phyloP scores from a whole-genome alignment of 176 grass and related monocot genomes.

The Tillandsia fasciculata region DNA sequence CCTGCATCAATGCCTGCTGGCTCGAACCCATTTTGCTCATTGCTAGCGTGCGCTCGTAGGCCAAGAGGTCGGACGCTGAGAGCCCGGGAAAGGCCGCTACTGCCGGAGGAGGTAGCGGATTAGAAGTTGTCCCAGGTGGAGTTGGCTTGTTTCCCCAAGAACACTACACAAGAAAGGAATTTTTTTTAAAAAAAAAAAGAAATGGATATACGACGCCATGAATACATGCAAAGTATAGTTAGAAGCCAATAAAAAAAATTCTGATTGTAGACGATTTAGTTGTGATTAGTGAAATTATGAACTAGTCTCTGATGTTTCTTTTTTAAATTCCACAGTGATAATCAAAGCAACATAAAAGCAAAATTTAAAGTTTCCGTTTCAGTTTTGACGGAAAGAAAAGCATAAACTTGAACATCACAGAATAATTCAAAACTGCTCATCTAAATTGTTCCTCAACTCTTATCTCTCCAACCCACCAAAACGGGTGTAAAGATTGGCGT shows the following conservation, averaged over 20 bases:
- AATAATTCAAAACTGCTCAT: no score
- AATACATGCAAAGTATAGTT: no score
- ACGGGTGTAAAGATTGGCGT: neutral
- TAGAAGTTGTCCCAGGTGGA: conserved; percentile 60
- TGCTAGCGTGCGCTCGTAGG: conserved; percentile 60
- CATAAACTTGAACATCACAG: no score
- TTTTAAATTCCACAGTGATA: neutral
- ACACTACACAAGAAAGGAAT: conserved; percentile 42
- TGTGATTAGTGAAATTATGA: no score
- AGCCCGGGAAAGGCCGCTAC: conserved; percentile 37
- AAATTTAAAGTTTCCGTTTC: neutral
- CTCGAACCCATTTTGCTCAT: conserved; percentile 54
- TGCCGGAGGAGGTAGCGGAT: conserved; percentile 65
- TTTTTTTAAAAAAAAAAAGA: neutral
- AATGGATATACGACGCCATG: no score
- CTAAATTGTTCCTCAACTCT: no score
- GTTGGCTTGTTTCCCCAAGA: conserved; percentile 99
- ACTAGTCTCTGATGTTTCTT: neutral
- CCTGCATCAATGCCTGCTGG: conserved; percentile 48
- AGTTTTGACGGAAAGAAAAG: no score
- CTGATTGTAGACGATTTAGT: no score
- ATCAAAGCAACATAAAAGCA: neutral
- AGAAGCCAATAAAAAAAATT: no score
- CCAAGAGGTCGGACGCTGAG: conserved; percentile 49
- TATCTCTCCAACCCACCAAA: no score